phyloP scores from a whole-genome alignment of 495 filamentous ascomycete species.

The Hypomontagnella submonticulosa region DNA sequence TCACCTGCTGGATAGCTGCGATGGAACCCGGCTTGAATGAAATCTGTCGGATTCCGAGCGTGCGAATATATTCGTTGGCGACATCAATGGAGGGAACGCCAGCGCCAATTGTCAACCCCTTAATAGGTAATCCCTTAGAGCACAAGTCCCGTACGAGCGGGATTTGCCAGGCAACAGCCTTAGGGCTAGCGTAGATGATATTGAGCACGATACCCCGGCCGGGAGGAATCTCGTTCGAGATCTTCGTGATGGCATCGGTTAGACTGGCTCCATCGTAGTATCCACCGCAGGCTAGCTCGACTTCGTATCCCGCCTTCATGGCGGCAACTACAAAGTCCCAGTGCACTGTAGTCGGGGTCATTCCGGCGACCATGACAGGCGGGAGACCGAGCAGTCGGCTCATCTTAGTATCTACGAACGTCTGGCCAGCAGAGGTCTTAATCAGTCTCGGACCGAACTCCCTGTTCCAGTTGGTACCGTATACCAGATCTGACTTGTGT shows the following conservation, averaged over 20 bases:
- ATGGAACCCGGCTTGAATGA: conserved; percentile 83
- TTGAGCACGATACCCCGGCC: conserved; percentile 88
- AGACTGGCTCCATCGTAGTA: conserved; percentile 83
- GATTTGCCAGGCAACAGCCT: conserved; percentile 89
- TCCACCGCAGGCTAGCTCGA: conserved; percentile 86
- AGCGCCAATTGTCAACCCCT: conserved; percentile 84
- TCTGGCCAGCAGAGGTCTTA: conserved; percentile 77
- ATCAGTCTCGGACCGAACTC: conserved; percentile 81
- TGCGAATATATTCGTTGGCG: conserved; percentile 82
- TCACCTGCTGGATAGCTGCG: conserved; percentile 79
- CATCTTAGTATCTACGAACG: conserved; percentile 90
- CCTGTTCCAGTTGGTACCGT: conserved; percentile 86
- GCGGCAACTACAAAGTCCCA: conserved; percentile 97
- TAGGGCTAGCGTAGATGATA: conserved; percentile 86
- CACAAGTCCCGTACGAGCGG: conserved; percentile 78
- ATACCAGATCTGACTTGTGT: conserved; percentile 79
- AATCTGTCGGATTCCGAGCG: conserved; percentile 82
- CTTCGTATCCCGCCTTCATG: conserved; percentile 94
- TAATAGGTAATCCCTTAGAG: conserved; percentile 80
- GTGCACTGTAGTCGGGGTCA: conserved; percentile 93
- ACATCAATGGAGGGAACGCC: conserved; percentile 84
- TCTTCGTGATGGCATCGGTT: conserved; percentile 80
- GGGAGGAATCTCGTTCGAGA: conserved; percentile 78
- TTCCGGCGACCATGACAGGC: conserved; percentile 92
- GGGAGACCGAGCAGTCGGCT: conserved; percentile 82